Evolutionary conservation across 768 basidiomycete genomes (phyloP).

Genomic region (Harrya chromipes): DNA sequence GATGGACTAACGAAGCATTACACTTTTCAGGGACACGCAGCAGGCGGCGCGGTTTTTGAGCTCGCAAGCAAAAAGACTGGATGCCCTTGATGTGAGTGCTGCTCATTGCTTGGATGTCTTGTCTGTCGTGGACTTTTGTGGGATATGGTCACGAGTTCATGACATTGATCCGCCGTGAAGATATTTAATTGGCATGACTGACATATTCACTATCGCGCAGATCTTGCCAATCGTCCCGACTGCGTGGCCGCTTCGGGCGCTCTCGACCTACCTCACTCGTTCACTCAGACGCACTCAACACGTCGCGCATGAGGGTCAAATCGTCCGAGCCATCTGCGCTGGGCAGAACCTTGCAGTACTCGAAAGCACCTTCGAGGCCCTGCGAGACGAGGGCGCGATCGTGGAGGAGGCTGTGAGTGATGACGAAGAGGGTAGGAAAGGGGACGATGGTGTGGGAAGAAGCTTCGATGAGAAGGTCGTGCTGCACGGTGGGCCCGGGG

Average conservation of each 20-base stretch:
- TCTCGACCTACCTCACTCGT: slow-evolving; percentile 76
- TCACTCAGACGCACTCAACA: slow-evolving; percentile 78
- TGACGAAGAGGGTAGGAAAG: slow-evolving; percentile 33
- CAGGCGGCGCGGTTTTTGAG: slow-evolving; percentile 70
- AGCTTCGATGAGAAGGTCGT: slow-evolving; percentile 46
- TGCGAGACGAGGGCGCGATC: slow-evolving; percentile 63
- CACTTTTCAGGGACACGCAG: slow-evolving; percentile 44
- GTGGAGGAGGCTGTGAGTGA: slow-evolving; percentile 59
- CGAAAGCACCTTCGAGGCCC: slow-evolving; percentile 53
- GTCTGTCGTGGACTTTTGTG: neutral
- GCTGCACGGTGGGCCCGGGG: slow-evolving; percentile 12
- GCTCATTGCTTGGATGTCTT: neutral
- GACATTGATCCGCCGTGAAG: neutral
- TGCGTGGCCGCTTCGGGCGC: slow-evolving; percentile 68
- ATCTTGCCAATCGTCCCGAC: slow-evolving; percentile 65
- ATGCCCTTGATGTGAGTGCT: slow-evolving; percentile 66
- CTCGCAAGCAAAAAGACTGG: slow-evolving; percentile 77
- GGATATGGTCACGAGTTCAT: neutral
- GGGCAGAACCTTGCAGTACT: slow-evolving; percentile 78
- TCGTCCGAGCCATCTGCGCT: slow-evolving; percentile 73
- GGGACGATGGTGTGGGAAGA: slow-evolving; percentile 13
- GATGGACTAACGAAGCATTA: neutral
- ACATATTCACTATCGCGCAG: slow-evolving; percentile 32
- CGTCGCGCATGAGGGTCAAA: slow-evolving; percentile 61
- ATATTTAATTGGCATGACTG: neutral